A percentile compares a stretch with the other conserved stretches of the same genome.
These are phyloP conservation scores for Metschnikowia vanudenii DNA, from an alignment of 805 yeast genomes.

Conservation along the genomic window DNA sequence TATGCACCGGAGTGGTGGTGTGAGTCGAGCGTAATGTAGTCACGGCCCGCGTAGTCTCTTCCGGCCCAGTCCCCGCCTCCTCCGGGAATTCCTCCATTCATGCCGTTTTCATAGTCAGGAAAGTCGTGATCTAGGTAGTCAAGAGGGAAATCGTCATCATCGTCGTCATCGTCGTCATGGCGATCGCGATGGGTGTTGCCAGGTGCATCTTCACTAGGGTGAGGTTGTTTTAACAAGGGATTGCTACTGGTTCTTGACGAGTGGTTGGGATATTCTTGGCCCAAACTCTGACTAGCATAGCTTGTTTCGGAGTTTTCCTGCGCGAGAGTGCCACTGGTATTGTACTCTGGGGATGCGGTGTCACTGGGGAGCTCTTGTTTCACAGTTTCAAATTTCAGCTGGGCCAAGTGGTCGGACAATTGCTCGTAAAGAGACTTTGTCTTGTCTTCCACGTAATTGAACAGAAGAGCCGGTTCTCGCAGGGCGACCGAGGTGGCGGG, in stretches of 20 bases:
- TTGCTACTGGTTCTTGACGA: neutral
- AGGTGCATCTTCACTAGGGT: conserved; percentile 12
- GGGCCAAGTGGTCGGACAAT: conserved; percentile 44
- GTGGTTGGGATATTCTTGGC: neutral
- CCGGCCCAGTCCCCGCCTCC: conserved; percentile 8
- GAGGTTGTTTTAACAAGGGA: neutral
- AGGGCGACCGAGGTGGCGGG: conserved; percentile 69
- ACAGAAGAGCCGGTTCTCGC: conserved; percentile 77
- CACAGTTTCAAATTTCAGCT: conserved; percentile 10
- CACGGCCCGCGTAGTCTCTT: conserved; percentile 20
- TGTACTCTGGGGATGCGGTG: neutral
- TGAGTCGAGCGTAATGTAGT: conserved; percentile 26
- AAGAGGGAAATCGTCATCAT: conserved; percentile 68
- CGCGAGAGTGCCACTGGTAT: neutral
- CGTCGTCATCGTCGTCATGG: conserved; percentile 21
- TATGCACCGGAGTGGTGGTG: conserved; percentile 16
- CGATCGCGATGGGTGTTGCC: conserved; percentile 3
- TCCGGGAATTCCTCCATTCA: neutral
- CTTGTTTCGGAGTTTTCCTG: conserved; percentile 1
- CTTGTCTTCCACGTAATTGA: conserved; percentile 54
- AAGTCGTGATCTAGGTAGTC: conserved; percentile 57
- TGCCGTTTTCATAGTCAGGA: neutral
- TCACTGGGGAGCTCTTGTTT: conserved; percentile 14
- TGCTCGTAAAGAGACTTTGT: conserved; percentile 53
- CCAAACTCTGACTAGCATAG: neutral